Evolutionary conservation across 768 basidiomycete genomes (phyloP), one percentile per base, ranked within the genome.

Genomic region (Xerocomus spinulosus): DNA sequence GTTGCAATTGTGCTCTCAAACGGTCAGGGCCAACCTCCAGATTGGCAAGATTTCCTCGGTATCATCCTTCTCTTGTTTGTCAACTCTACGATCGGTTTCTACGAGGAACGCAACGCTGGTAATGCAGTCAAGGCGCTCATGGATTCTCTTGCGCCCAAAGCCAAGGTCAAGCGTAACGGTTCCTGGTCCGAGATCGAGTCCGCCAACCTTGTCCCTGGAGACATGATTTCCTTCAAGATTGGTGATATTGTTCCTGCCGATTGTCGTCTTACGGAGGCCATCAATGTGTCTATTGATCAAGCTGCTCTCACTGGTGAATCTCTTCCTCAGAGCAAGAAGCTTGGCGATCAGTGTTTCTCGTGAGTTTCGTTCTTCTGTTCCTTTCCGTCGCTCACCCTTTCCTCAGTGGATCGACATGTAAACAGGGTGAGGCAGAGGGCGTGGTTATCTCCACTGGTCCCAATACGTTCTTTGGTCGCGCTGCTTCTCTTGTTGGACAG

Each of bases 61-160:
- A 98, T 98, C 74, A 71, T 96, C 59, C 74, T 90, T 42, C 81
- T 98, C 6, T 72, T 97, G 25, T 78, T 97, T 72, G 77, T 92
- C 82, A 98, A 97, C 81, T 96, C 94, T 3, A 74, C 83, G 35
- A 97, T 98, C 62, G 95, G 95, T 78, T 98, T 95, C 81, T 93
- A 95, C 73, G 95, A 97, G 70, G 95, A 97, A 70, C 81, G 83
- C 46, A 92, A 92, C 60, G 95, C 95, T 35, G 95, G 95, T 70
- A 97, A 97, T 70, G 95, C 95, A 23, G 95, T 98, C 75, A 96
- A 95, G 74, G 95, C 95, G 4, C 87, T 98, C 52, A 98, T 98
- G 95, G 95, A 98, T 66, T 96, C 95, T 2, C 88, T 98, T 51
- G 94, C 94, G 5, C 95, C 95, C 66, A 97, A 98, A 74, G 95